Base-by-base conservation (phyloP, 78 protist species). In the Dictyostelium brefeldianum region DNA sequence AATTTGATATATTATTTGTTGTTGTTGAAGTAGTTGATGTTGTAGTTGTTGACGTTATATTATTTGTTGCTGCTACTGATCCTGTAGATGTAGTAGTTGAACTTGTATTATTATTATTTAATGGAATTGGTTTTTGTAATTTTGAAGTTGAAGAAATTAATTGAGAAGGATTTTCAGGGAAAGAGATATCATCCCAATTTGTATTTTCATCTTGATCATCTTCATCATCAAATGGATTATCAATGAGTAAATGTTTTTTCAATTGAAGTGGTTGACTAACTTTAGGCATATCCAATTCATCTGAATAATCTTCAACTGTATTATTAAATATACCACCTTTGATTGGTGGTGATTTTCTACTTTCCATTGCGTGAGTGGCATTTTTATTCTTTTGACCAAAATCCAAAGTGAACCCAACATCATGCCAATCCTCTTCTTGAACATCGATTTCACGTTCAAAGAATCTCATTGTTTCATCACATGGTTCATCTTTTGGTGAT, bases 391-490 rank as follows among this genome's bases (percentile, higher is more conserved):
- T 87, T 14, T 17, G 17, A 5, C 80, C 78, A 36, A 85, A 62
- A 25, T 65, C 84, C 2, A 29, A 11, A 22, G 93, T 83, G 1
- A 87, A 25, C 25, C 56, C 29, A 1, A 87, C 93, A 41, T 87
- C 93, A 5, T 57, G 93, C 93, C 93, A 87, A 18, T 87, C 93
- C n/a, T 87, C 93, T 14, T 87, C 84, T 2, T 77, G 18, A 31
- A 87, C 83, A 59, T 87, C 85, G 54, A 36, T 78, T 5, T 78
- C 83, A 20, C 59, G 29, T 9, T 78, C 83, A 78, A 78, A 78
- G 43, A 78, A 78, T 25, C 27, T 46, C 41, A 75, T 75, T 6
- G 83, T 78, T 56, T 78, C 83, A 20, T 54, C 51, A 56, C 47
- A 29, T 53, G 83, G 83, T 27, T 51, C 65, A 78, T 78, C 83